These are phyloP conservation scores for Scenedesmus sp. DNA, from an alignment of 163 green algal species.

Conservation along the genomic window DNA sequence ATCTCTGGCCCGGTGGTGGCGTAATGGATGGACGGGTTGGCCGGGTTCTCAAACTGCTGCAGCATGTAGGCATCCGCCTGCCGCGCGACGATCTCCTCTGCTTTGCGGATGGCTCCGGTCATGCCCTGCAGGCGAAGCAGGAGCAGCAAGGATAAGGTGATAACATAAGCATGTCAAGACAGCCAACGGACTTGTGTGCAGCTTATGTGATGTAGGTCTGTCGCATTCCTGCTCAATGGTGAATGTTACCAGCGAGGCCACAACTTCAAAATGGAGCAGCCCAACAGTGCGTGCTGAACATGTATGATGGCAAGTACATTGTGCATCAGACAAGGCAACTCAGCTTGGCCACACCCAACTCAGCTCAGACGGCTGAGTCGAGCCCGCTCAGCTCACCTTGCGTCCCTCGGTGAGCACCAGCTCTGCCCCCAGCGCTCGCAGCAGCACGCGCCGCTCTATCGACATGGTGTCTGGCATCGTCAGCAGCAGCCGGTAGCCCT, in stretches of 20 bases:
- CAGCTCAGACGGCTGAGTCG: not conserved
- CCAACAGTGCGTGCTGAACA: not conserved
- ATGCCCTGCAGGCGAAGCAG: conserved; percentile 81
- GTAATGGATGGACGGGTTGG: conserved; percentile 93
- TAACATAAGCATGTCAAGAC: too few relatives aligned
- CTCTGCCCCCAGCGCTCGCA: conserved; percentile 87
- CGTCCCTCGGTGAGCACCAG: conserved; percentile 88
- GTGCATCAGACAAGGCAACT: not conserved
- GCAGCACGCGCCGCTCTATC: conserved; percentile 88
- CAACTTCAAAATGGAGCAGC: not conserved
- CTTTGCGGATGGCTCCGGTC: conserved; percentile 87
- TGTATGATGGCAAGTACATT: too few relatives aligned
- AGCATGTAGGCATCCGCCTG: conserved; percentile 83
- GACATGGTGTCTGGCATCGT: conserved; percentile 94
- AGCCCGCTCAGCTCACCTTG: conserved; percentile 59
- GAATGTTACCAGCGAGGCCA: too few relatives aligned
- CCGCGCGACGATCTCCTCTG: conserved; percentile 77
- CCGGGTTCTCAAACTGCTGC: conserved; percentile 96
- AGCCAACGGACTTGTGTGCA: too few relatives aligned
- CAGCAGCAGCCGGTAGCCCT: conserved; percentile 91
- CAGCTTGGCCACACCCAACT: not conserved
- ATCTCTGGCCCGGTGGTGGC: conserved; percentile 97
- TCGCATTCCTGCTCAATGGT: too few relatives aligned
- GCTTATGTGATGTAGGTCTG: too few relatives aligned
- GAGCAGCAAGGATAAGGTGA: not conserved